Percentiles rank a stretch among this genome's conserved stretches.
These are phyloP conservation scores for Leccinellum luteum DNA, from an alignment of 768 basidiomycete genomes.

Conservation along the genomic window DNA sequence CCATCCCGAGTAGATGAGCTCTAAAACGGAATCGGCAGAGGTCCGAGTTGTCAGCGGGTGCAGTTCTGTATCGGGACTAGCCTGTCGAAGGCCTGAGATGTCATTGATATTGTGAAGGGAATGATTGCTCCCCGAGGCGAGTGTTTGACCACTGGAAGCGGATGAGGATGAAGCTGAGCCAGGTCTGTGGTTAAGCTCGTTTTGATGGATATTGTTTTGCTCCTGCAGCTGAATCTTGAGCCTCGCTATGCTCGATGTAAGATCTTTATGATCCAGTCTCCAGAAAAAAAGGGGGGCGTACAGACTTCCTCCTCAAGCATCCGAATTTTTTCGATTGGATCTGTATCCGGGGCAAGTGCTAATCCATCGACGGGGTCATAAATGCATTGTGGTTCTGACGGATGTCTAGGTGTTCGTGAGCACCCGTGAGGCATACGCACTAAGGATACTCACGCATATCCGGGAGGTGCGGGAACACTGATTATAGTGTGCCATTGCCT, in stretches of 20 bases:
- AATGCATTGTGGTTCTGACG: conserved; percentile 79
- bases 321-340: conserved; percentile 76
- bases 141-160: conserved; percentile 13
- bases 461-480: conserved; percentile 81
- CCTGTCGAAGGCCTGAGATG: conserved; percentile 32
- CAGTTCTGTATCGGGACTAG: conserved; percentile 53
- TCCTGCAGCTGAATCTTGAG: conserved; percentile 64
- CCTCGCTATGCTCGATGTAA: conserved; percentile 43
- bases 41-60: conserved; percentile 37
- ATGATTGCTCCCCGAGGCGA: conserved; percentile 4
- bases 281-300: conserved; percentile 31
- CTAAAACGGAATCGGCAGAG: conserved; percentile 54
- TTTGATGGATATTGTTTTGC: conserved; percentile 36
- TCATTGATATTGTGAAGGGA: conserved; percentile 1
- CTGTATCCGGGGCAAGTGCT: conserved; percentile 69
- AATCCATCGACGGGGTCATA: conserved; percentile 88
- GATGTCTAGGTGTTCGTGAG: conserved; percentile 52
- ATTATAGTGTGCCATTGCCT: conserved; percentile 82
- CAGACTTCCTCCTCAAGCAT: conserved; percentile 77
- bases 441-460: conserved; percentile 63
- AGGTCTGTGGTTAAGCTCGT: conserved; percentile 18
- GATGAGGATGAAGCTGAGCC: conserved; percentile 24
- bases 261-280: conserved; percentile 1
- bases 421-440: not conserved
- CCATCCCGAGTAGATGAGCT: conserved; percentile 76